These are phyloP conservation scores for Dacryopinax spathularia DNA, from an alignment of 768 basidiomycete genomes.

Conservation along the genomic window DNA sequence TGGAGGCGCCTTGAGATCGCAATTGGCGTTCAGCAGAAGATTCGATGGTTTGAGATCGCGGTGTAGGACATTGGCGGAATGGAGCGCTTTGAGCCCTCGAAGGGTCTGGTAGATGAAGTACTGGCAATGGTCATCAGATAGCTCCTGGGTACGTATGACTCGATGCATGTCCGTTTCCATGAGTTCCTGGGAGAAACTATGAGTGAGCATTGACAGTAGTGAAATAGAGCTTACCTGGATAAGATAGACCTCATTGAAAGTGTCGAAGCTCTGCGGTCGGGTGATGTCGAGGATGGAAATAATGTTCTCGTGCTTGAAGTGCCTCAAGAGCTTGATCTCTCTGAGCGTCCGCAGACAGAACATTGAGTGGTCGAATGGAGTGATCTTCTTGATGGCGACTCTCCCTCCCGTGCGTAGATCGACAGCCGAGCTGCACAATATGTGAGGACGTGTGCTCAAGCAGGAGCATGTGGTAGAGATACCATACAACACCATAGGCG, in stretches of 20 bases:
- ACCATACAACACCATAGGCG: slow-evolving; percentile 87
- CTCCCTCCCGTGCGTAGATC: slow-evolving; percentile 76
- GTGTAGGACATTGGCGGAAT: slow-evolving; percentile 75
- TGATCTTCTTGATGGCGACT: slow-evolving; percentile 95
- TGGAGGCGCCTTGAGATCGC: slow-evolving; percentile 25
- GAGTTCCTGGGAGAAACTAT: slow-evolving; percentile 59
- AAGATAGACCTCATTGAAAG: slow-evolving; percentile 77
- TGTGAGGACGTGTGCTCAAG: background rate
- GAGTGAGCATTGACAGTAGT: background rate
- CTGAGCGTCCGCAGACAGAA: slow-evolving; percentile 77
- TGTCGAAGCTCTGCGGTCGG: slow-evolving; percentile 63
- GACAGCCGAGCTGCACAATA: slow-evolving; percentile 45
- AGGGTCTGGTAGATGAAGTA: slow-evolving; percentile 84
- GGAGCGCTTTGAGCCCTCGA: slow-evolving; percentile 87
- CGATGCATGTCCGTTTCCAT: slow-evolving; percentile 97
- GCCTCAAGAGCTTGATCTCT: slow-evolving; percentile 61
- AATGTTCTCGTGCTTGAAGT: slow-evolving; percentile 43
- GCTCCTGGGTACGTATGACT: slow-evolving; percentile 86
- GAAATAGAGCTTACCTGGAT: slow-evolving; percentile 14
- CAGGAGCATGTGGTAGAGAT: slow-evolving; percentile 5
- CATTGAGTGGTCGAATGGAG: slow-evolving; percentile 91
- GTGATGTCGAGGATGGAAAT: slow-evolving; percentile 83
- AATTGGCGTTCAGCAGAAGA: slow-evolving; percentile 29
- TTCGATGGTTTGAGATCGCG: slow-evolving; percentile 32
- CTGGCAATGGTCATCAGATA: slow-evolving; percentile 89